Percentiles rank a stretch among this genome's conserved stretches.
Evolutionary conservation across 2,329 filamentous ascomycete genomes (phyloP).

Genomic region (Neopestalotiopsis clavispora): DNA sequence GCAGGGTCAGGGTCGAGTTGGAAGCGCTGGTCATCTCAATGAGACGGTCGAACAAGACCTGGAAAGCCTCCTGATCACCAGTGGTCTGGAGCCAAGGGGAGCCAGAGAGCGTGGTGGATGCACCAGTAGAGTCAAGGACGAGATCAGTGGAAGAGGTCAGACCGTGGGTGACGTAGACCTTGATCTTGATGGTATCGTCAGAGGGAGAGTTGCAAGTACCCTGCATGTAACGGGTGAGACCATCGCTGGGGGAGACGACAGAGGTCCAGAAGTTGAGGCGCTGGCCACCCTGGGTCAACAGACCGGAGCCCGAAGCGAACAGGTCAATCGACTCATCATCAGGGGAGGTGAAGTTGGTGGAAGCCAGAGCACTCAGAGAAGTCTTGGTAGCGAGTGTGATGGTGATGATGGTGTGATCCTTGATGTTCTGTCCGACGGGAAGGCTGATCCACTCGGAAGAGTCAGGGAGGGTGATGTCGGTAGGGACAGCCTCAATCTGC

Average conservation of each 20-base stretch:
- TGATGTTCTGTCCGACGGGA: conserved; percentile 43
- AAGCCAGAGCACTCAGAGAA: conserved; percentile 39
- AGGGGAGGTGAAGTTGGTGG: conserved; percentile 51
- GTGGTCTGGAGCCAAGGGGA: conserved; percentile 22
- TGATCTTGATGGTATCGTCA: conserved; percentile 22
- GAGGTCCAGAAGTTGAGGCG: conserved; percentile 55
- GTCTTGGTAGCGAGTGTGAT: conserved; percentile 19
- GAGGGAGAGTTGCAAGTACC: conserved; percentile 21
- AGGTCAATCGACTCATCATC: conserved; percentile 31
- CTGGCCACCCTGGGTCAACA: conserved; percentile 54
- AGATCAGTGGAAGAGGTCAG: conserved; percentile 22
- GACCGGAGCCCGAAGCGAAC: conserved; percentile 46
- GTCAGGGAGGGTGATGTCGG: conserved; percentile 36
- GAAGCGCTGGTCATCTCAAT: conserved; percentile 19
- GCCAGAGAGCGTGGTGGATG: conserved; percentile 18
- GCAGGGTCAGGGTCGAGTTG: conserved; percentile 21
- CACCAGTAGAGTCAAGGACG: conserved; percentile 22
- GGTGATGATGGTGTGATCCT: conserved; percentile 34
- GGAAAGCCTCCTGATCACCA: conserved; percentile 22
- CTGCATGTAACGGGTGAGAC: conserved; percentile 24
- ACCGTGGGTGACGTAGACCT: conserved; percentile 26
- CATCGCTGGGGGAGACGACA: conserved; percentile 29
- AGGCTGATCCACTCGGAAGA: conserved; percentile 40
- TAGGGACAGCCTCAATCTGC: conserved; percentile 43
- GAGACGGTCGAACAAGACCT: conserved; percentile 21